Percentiles rank a stretch among this genome's conserved stretches.
Evolutionary conservation across 1,139 yeast species (phyloP).

Genomic region (Debaryomyces nepalensis): DNA sequence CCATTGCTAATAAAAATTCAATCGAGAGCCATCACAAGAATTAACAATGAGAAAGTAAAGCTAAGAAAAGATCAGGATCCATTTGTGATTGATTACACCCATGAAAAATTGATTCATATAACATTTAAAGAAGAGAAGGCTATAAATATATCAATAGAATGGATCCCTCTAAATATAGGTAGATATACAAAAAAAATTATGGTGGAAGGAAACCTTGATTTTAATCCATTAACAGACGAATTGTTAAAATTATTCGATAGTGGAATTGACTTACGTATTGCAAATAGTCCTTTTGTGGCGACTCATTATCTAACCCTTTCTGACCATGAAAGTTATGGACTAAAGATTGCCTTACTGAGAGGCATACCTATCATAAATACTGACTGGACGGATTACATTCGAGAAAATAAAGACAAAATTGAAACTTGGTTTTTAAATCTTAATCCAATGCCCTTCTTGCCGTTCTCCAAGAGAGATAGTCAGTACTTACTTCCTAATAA

Average conservation of each 20-base stretch:
- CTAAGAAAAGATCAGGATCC: constrained; percentile 26
- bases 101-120: constrained; percentile 22
- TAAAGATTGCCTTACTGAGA: constrained; percentile 30
- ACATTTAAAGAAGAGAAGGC: constrained; percentile 25
- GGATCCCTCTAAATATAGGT: constrained; percentile 30
- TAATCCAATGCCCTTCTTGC: constrained; percentile 22
- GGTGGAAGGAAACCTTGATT: constrained; percentile 1
- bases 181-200: constrained; percentile 6
- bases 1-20: constrained; percentile 28
- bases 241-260: constrained; percentile 16
- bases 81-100: constrained; percentile 22
- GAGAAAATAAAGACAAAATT: constrained; percentile 18
- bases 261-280: constrained; percentile 31
- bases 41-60: constrained; percentile 34
- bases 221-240: constrained; percentile 11
- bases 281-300: constrained; percentile 25
- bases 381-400: constrained; percentile 28
- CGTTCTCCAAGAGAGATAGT: constrained; percentile 18
- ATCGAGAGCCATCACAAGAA: constrained; percentile 37
- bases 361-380: constrained; percentile 33
- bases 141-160: constrained; percentile 23
- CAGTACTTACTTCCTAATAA: constrained; percentile 22
- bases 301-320: constrained; percentile 31
- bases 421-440: constrained; percentile 28
- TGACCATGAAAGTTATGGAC: constrained; percentile 19